Evolutionary conservation across 225 moss, liverwort and hornwort species (phyloP), one percentile per base, ranked within the genome.

Genomic region (Ulota crispa): DNA sequence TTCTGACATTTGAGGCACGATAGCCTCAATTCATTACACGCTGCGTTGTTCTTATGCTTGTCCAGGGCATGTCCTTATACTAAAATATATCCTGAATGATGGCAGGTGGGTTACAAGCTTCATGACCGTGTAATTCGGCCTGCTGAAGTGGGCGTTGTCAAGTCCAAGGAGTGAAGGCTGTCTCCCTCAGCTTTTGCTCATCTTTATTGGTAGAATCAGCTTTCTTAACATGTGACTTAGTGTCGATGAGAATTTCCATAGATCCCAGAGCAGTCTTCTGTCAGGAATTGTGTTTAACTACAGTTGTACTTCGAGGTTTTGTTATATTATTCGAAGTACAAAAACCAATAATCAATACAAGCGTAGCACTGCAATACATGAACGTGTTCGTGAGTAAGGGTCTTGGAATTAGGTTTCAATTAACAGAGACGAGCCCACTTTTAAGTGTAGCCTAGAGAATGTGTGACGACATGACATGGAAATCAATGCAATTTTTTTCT

Each of bases 111-210:
- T 43, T 91, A 91, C 79, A 89, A 85, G 81, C 91, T 91, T 72
- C 89, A 91, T 82, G 89, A 91, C 20, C 83, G 91, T 47, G 91
- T 91, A 36, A 89, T 91, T 80, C 85, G 91, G 54, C 91, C 91
- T 77, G 91, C 91, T 15, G 88, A 91, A 70, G 91, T 91, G 68
- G 91, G 89, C 21, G 91, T 91, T 63, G 85, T 91, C 63, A 89
- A 91, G 64, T 64, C 87, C 8, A 80, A 85, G 77, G 80, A 80
- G 70, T 85, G 77, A 85, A 77, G 57, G 42, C 14, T 28, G n/a
- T 74, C 37, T 70, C 13, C 20, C 7, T 70, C 37, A 83, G 69
- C 52, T 41, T 41, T 77, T 57, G 30, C 21, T 53, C 31, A 42
- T 32, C 28, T 43, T 34, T 75, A 16, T 73, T 83, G 83, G 80